These are phyloP conservation scores for Boletus sp. DNA, from an alignment of 1,284 basidiomycete species.

Conservation along the genomic window DNA sequence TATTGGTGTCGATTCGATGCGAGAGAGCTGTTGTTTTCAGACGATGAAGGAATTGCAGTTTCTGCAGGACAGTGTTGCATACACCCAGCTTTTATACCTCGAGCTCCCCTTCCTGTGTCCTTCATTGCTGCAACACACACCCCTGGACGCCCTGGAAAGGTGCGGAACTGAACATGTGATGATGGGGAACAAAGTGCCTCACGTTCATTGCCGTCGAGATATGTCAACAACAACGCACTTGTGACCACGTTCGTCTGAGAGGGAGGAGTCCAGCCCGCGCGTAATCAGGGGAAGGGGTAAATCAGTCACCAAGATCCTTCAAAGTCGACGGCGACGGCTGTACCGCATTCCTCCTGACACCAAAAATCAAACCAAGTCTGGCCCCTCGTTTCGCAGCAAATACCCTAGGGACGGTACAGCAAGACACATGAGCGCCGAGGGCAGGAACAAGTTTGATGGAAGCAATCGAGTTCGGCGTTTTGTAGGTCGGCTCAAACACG, in stretches of 20 bases:
- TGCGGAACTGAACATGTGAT: background rate
- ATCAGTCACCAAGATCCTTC: too few relatives aligned
- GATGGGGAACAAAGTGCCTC: background rate
- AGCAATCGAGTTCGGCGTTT: background rate
- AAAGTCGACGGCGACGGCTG: too few relatives aligned
- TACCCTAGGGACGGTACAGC: background rate
- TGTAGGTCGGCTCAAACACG: background rate
- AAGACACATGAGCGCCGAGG: background rate
- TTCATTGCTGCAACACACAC: too few relatives aligned
- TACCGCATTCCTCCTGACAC: too few relatives aligned
- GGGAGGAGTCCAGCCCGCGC: too few relatives aligned
- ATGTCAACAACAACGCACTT: background rate
- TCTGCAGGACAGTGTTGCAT: background rate
- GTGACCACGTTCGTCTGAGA: too few relatives aligned
- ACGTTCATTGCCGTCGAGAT: background rate
- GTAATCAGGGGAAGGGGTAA: too few relatives aligned
- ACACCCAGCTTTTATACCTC: background rate
- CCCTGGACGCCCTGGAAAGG: background rate
- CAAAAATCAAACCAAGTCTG: background rate
- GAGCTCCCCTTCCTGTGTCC: background rate
- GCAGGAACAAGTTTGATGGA: background rate
- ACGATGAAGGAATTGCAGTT: background rate
- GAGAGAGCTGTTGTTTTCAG: background rate
- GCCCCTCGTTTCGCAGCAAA: background rate
- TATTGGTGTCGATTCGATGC: conserved; percentile 2